Evolutionary conservation across 441 rosid species (phyloP).

Genomic region (Jatropha podagrica): DNA sequence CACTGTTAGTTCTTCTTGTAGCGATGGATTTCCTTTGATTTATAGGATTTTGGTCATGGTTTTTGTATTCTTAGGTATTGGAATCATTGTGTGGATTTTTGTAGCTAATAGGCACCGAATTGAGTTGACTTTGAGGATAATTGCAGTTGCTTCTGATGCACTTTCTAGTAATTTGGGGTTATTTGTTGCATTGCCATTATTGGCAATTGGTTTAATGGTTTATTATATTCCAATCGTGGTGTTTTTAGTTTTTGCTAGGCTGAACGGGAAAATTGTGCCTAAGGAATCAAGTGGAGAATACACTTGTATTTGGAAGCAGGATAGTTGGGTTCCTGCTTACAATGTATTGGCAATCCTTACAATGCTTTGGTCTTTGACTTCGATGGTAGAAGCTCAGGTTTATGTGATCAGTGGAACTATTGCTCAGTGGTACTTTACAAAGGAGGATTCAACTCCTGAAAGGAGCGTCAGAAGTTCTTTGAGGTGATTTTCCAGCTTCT

Average conservation of each 20-base stretch:
- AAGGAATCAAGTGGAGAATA: slow-evolving; percentile 49
- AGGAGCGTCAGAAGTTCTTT: slow-evolving; percentile 68
- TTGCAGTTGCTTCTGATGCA: slow-evolving; percentile 79
- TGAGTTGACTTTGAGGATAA: slow-evolving; percentile 69
- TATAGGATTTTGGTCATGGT: slow-evolving; percentile 66
- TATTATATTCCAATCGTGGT: slow-evolving; percentile 74
- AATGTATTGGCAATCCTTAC: slow-evolving; percentile 69
- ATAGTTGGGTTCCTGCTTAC: slow-evolving; percentile 90
- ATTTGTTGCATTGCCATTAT: slow-evolving; percentile 55
- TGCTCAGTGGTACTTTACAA: slow-evolving; percentile 86
- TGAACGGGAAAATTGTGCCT: slow-evolving; percentile 66
- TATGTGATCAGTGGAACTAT: slow-evolving; percentile 83
- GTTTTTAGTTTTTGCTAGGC: slow-evolving; percentile 72
- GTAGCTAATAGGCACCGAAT: slow-evolving; percentile 77
- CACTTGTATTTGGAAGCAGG: slow-evolving; percentile 79
- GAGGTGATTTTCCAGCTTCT: slow-evolving; percentile 44
- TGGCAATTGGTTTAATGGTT: slow-evolving; percentile 51
- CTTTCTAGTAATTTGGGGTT: slow-evolving; percentile 64
- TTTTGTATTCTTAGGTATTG: slow-evolving; percentile 63
- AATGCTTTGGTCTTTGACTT: slow-evolving; percentile 82
- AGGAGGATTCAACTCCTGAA: slow-evolving; percentile 62
- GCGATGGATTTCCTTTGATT: slow-evolving; percentile 59
- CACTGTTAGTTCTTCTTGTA: slow-evolving; percentile 62
- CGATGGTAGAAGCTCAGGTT: slow-evolving; percentile 73
- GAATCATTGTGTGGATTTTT: slow-evolving; percentile 67